A percentile compares a stretch with the other conserved stretches of the same genome.
phyloP scores from a whole-genome alignment of 164 flowering plant genomes.

The Vitis riparia region DNA sequence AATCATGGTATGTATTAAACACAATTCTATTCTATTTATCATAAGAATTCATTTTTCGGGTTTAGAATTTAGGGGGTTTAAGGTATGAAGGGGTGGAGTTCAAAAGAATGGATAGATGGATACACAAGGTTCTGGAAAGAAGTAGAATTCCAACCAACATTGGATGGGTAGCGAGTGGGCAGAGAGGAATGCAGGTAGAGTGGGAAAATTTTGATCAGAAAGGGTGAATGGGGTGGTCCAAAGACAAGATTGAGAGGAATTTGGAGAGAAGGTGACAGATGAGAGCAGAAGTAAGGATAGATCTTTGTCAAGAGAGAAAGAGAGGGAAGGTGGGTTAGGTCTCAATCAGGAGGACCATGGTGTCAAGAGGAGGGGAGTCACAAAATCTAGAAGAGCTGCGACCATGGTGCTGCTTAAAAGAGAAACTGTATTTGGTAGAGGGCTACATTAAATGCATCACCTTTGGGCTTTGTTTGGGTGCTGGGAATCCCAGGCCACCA shows the following conservation, averaged over 20 bases:
- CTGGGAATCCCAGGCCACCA: neutral
- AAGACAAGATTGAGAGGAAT: constrained; percentile 20
- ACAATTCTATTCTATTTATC: too few species aligned
- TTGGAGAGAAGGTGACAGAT: constrained; percentile 15
- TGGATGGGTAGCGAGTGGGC: neutral
- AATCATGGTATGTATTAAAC: too few species aligned
- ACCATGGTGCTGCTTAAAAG: constrained; percentile 19
- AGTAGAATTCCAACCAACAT: too few species aligned
- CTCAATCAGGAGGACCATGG: constrained; percentile 17
- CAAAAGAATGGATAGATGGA: too few species aligned
- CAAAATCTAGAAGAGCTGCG: constrained; percentile 5
- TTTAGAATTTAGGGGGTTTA: too few species aligned
- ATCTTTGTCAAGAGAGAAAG: constrained; percentile 5
- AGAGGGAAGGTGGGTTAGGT: constrained; percentile 5
- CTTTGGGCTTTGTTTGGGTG: constrained; percentile 11
- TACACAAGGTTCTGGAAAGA: too few species aligned
- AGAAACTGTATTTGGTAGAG: constrained; percentile 23
- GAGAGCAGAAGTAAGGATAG: neutral
- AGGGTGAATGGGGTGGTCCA: constrained; percentile 15
- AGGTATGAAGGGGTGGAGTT: too few species aligned
- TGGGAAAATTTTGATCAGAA: neutral
- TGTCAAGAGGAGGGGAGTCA: constrained; percentile 19
- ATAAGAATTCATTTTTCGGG: too few species aligned
- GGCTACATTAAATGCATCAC: constrained; percentile 9
- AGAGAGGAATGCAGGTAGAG: neutral